A percentile compares a stretch with the other conserved stretches of the same genome.
phyloP scores from a whole-genome alignment of 371 early-diverging fungal genomes.

The Cokeromyces recurvatus region DNA sequence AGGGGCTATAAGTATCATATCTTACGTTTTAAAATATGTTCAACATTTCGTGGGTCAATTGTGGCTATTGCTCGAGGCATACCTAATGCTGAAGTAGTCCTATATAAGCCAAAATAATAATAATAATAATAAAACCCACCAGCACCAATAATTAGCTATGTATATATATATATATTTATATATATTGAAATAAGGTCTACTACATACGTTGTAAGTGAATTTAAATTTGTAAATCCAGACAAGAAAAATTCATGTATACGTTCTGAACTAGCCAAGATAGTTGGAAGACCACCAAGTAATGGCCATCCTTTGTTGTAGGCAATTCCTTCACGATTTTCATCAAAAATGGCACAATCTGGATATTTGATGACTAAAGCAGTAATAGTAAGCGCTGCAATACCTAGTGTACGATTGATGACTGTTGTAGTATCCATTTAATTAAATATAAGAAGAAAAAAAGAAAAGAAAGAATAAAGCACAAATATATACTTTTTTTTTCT shows the following conservation, averaged over 20 bases:
- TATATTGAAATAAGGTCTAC: no score
- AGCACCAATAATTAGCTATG: neutral
- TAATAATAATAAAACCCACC: neutral
- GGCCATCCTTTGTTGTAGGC: constrained; percentile 17
- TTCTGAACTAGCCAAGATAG: constrained; percentile 2
- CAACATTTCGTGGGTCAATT: constrained; percentile 15
- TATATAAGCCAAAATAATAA: no score
- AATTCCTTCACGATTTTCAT: constrained; percentile 18
- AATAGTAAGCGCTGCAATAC: constrained; percentile 11
- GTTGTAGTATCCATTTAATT: no score
- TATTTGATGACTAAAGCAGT: constrained; percentile 30
- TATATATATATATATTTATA: no score
- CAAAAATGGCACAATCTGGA: constrained; percentile 26
- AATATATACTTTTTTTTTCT: no score
- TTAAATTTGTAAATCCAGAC: constrained; percentile 3
- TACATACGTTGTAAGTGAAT: constrained; percentile 4
- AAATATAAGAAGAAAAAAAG: no score
- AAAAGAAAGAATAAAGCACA: no score
- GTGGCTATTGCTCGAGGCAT: constrained; percentile 14
- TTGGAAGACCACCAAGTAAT: constrained; percentile 22
- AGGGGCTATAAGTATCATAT: neutral
- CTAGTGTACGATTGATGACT: no score
- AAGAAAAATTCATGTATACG: constrained; percentile 13
- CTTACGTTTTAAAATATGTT: constrained; percentile 18
- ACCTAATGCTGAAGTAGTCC: constrained; percentile 11